These are phyloP conservation scores for Sechiopsis laciniata DNA, from an alignment of 306 rosid species.

Conservation along the genomic window DNA sequence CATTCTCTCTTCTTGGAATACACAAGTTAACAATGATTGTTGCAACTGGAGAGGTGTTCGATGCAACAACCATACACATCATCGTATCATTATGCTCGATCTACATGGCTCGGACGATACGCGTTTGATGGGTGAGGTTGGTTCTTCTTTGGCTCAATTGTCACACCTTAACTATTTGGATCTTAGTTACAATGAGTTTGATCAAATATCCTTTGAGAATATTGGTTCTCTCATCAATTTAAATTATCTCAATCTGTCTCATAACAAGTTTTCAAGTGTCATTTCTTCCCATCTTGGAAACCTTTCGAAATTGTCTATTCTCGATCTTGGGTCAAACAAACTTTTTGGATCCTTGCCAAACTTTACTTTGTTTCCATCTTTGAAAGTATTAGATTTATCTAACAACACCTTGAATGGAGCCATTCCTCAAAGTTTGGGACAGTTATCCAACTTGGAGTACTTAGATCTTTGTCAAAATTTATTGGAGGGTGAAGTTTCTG, in stretches of 20 bases:
- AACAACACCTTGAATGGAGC: neutral
- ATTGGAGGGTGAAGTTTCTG: no score
- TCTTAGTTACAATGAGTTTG: neutral
- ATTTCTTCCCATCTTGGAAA: neutral
- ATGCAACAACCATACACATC: neutral
- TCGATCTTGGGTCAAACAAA: neutral
- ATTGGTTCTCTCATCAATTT: neutral
- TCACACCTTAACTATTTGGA: neutral
- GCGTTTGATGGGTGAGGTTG: neutral
- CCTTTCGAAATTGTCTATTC: neutral
- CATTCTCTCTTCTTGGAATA: neutral
- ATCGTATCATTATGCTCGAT: neutral
- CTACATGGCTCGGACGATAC: neutral
- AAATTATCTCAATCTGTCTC: conserved; percentile 1
- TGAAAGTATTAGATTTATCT: neutral
- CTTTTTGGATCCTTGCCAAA: neutral
- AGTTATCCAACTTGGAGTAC: no score
- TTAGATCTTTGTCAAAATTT: no score
- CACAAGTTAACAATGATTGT: neutral
- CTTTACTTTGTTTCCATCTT: neutral
- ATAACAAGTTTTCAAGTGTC: neutral
- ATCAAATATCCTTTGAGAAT: neutral
- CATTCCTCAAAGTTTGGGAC: no score
- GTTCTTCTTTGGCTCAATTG: neutral
- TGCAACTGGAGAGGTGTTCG: neutral